Conservation (phyloP, 2,329 filamentous ascomycete species). For the Colletotrichum magnum region DNA sequence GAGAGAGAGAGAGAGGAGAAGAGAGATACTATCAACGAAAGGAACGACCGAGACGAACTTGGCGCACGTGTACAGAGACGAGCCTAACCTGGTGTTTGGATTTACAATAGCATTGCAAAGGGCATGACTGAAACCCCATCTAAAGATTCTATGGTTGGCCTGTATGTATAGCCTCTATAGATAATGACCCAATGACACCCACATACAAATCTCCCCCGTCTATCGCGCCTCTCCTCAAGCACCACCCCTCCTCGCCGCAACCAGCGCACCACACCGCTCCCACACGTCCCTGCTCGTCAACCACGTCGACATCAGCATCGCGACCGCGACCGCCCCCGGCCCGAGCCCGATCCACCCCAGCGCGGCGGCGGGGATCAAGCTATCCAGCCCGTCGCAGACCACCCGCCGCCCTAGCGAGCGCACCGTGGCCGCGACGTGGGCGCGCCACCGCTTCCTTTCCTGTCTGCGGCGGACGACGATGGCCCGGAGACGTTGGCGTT, state of each 20-base stretch:
- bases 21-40: neutral
- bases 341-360: conserved; percentile 72
- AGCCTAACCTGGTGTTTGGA: neutral
- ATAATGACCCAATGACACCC: neutral
- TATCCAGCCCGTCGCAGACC: conserved; percentile 71
- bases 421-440: conserved; percentile 48
- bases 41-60: neutral
- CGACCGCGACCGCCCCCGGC: conserved; percentile 66
- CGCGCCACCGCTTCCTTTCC: conserved; percentile 49
- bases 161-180: neutral
- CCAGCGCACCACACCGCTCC: conserved; percentile 59
- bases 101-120: neutral
- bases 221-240: neutral
- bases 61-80: neutral
- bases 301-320: conserved; percentile 74
- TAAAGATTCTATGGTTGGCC: neutral
- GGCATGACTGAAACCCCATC: neutral
- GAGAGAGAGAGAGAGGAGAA: too few relatives aligned
- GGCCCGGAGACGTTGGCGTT: conserved; percentile 53
- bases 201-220: neutral
- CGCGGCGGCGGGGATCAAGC: conserved; percentile 71
- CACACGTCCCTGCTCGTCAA: conserved; percentile 74
- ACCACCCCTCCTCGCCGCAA: neutral
- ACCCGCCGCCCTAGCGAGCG: conserved; percentile 61
- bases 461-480: conserved; percentile 52